Conservation (phyloP, 2,329 filamentous ascomycete species). For the Venturia aucupariae region DNA sequence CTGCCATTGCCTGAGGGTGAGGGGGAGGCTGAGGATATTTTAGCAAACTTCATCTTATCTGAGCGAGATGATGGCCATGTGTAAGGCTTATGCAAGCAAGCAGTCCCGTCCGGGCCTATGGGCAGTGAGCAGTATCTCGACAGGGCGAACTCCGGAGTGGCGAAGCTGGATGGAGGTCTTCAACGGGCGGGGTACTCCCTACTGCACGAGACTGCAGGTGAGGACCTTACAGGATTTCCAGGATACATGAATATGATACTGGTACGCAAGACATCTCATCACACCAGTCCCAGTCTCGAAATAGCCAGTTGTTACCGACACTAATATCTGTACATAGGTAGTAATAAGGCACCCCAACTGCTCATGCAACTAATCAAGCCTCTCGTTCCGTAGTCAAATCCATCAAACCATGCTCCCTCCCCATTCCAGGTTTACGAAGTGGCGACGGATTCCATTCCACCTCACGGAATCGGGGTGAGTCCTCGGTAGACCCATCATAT, state of each 20-base stretch:
- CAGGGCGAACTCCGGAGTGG: too few species aligned
- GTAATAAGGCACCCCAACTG: too few species aligned
- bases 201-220: too few species aligned
- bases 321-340: too few species aligned
- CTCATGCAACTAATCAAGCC: too few species aligned
- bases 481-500: background rate
- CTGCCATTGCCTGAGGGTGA: background rate
- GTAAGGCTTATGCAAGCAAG: constrained; percentile 1
- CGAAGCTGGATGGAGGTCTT: too few species aligned
- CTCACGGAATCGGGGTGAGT: background rate
- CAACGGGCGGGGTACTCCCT: too few species aligned
- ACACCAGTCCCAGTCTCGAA: background rate
- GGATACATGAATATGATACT: too few species aligned
- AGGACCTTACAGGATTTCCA: too few species aligned
- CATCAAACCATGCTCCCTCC: background rate
- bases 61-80: background rate
- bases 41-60: background rate
- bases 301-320: background rate
- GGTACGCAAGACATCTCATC: too few species aligned
- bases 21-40: background rate
- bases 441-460: background rate
- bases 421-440: background rate
- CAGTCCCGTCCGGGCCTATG: too few species aligned
- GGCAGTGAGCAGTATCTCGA: background rate
- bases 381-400: background rate